Conservation (phyloP, 106 monocot species). For the Platanthera guangdongensis region DNA sequence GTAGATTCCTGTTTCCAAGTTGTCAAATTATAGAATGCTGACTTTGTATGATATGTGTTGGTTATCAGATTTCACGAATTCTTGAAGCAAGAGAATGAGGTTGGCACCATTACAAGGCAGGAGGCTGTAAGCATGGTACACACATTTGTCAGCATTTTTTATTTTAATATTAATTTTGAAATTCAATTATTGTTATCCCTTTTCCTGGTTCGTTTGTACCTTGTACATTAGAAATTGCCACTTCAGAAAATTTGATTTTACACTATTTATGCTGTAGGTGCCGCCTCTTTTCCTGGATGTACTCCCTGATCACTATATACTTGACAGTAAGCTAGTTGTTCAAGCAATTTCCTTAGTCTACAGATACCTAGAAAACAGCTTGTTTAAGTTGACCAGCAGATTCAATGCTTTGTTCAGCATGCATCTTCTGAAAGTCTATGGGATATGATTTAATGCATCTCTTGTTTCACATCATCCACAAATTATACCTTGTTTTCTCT, state of each 20-base stretch:
- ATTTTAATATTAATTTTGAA: background rate
- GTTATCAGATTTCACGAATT: constrained; percentile 90
- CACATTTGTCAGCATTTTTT: background rate
- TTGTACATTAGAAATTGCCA: background rate
- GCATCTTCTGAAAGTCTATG: background rate
- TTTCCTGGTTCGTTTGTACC: background rate
- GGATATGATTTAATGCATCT: background rate
- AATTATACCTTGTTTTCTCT: background rate
- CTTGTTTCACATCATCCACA: background rate
- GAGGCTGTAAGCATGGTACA: constrained; percentile 99
- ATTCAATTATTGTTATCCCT: background rate
- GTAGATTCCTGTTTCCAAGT: background rate
- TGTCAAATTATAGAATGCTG: background rate
- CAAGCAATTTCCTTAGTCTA: constrained; percentile 3
- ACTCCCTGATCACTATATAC: constrained; percentile 75
- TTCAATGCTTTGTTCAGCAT: background rate
- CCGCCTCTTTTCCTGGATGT: constrained; percentile 96
- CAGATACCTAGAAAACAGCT: background rate
- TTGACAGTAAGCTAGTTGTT: constrained; percentile 75
- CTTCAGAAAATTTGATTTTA: background rate
- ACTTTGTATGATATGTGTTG: background rate
- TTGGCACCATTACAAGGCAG: constrained; percentile 99
- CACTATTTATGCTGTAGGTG: constrained; percentile 43
- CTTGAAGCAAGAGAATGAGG: constrained; percentile 93
- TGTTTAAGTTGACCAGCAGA: background rate